These are phyloP conservation scores for Xylaria sp. DNA, from an alignment of 2,329 filamentous ascomycete genomes.

Conservation along the genomic window DNA sequence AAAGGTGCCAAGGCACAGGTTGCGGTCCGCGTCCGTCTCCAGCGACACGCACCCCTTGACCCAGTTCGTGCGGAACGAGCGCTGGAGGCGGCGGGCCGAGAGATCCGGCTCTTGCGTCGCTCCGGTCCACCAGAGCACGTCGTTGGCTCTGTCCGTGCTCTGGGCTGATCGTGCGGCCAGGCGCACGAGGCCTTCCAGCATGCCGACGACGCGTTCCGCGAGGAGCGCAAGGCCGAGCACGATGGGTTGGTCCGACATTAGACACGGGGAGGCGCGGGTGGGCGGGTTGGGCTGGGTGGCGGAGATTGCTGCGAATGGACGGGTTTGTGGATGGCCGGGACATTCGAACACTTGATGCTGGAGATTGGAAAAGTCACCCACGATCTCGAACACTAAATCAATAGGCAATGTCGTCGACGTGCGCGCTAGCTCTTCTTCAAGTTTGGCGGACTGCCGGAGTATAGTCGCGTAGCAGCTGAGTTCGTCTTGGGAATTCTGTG, in stretches of 20 bases:
- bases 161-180: constrained; percentile 27
- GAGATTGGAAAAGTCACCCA: constrained; percentile 30
- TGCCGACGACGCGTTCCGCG: constrained; percentile 31
- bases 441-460: constrained; percentile 22
- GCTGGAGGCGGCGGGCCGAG: constrained; percentile 31
- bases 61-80: constrained; percentile 29
- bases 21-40: constrained; percentile 20
- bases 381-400: constrained; percentile 33
- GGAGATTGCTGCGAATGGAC: not conserved
- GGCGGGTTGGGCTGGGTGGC: not conserved
- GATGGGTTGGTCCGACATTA: constrained; percentile 27
- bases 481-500: not conserved
- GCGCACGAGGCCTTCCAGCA: constrained; percentile 36
- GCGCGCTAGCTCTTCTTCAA: constrained; percentile 25
- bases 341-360: constrained; percentile 29
- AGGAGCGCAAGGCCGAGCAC: constrained; percentile 33
- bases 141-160: constrained; percentile 21
- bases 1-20: constrained; percentile 22
- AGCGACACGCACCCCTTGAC: constrained; percentile 29
- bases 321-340: constrained; percentile 19
- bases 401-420: constrained; percentile 19
- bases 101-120: not conserved
- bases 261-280: constrained; percentile 10
- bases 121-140: constrained; percentile 17
- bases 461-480: constrained; percentile 25